Evolutionary conservation across 1,284 basidiomycete genomes (phyloP), one percentile per base, ranked within the genome.

Genomic region (Ganoderma sinense): DNA sequence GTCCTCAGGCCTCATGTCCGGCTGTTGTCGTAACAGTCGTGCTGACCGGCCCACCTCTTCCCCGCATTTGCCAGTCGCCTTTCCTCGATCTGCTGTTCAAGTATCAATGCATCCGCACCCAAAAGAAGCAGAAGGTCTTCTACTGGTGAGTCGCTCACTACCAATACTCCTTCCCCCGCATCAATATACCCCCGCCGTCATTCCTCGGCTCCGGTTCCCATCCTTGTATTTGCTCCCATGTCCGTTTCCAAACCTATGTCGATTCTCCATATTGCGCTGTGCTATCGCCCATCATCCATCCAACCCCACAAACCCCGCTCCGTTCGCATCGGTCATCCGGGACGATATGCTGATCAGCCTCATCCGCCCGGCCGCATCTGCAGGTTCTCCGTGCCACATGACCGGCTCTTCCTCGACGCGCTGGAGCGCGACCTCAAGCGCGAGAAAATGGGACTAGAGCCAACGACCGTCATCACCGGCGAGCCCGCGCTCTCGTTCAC

Each of bases 71-170:
- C 56, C 56, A 95, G 94, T 94, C 92, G n/a, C 91, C 91, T n/a
- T 93, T 96, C 86, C 85, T 98, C 20, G 95, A 97, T 77, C 86
- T 97, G 41, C 84, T 98, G 18, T 97, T 97, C 89, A 96, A 96
- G 81, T 96, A 95, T 76, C 95, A 96, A 77, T 97, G 95, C 80
- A 97, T 98, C 73, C 90, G 96, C 55, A 97, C 96, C 0, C 96
- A 97, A 80, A 98, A 97, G 86, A 97, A 97, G 84, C 96, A 97
- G 83, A 96, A 96, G 79, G 94, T 94, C 29, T 97, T 97, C 78
- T 97, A 94, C 81, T 97, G 96, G 95, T 94, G 76, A 65, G 90
- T 84, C 14, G 4, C 33, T 64, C 39, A 16, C 66, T 20, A 51
- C 55, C 66, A 41, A 36, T 36, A 1, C 60, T 7, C 4, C 31